Base-by-base conservation (phyloP, 306 rosid genomes). In the Styphnolobium japonicum region DNA sequence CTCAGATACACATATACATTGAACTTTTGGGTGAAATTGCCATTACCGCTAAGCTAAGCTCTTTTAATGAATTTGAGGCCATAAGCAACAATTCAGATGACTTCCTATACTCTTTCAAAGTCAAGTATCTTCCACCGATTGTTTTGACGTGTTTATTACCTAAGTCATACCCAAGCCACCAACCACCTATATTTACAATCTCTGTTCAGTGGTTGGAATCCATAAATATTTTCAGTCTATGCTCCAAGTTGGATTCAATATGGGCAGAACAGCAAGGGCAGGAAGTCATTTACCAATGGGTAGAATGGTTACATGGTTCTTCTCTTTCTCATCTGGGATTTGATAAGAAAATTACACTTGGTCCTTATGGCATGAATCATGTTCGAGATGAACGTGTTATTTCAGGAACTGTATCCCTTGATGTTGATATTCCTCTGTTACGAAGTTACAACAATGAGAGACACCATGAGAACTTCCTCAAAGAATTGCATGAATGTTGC, bases 201-300 rank as follows among this genome's bases (percentile, higher is more conserved):
- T 90, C 90, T 60, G 94, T 86, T 33, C 84, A 42, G 81, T 94
- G 98, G 98, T 84, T 94, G 87, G 88, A 92, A 39, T 56, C 91
- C 12, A 25, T n/a, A 16, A 89, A 80, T 60, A 82, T 89, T 86
- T 87, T 86, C 27, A 67, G 78, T 67, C 86, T 94, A 31, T 94
- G 97, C 83, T 89, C 88, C 45, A 75, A 37, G 84, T 83, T 94
- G 87, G 97, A 92, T 85, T 84, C 87, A 10, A 79, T 92, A 74
- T 92, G 97, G 97, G 84, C 73, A 29, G 97, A 92, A 70, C 92
- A 89, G 73, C 69, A 45, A 19, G 97, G 97, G 52, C 94, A 80
- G 67, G 97, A 94, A 87, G 90, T 94, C 25, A 82, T 94, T 48
- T 94, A 94, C 91, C 88, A 81, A 33, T 94, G 98, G 98, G 92